Evolutionary conservation across 139 green algal species (phyloP).

Genomic region (Penium margaritaceum): DNA sequence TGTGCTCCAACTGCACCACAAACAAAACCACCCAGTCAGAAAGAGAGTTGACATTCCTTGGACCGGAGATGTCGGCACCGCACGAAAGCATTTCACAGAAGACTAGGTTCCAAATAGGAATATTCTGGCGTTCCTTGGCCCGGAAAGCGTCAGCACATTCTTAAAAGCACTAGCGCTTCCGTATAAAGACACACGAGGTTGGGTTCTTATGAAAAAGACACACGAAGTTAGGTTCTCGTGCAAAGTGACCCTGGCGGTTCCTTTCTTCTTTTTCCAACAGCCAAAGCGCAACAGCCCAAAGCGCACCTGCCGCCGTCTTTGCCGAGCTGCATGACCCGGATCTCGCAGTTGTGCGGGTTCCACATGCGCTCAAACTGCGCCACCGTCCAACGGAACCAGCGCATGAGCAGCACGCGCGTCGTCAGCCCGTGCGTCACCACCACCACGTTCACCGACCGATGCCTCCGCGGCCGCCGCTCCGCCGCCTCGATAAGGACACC

Average conservation of each 20-base stretch:
- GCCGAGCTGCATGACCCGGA: slow-evolving; percentile 25
- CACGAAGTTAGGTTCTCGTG: neutral
- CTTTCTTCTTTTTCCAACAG: no score
- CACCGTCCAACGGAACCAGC: slow-evolving; percentile 51
- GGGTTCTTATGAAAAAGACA: neutral
- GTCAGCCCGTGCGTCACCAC: slow-evolving; percentile 50
- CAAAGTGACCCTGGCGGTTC: neutral
- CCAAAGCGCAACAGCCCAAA: neutral
- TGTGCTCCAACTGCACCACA: no score
- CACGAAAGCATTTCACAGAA: no score
- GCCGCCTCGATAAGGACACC: neutral
- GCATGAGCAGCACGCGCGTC: slow-evolving; percentile 52
- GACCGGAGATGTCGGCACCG: no score
- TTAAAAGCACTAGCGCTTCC: no score
- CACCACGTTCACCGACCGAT: slow-evolving; percentile 32
- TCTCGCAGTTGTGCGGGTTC: slow-evolving; percentile 22
- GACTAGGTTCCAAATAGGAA: no score
- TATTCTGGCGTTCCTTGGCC: no score
- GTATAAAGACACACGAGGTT: no score
- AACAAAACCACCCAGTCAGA: no score
- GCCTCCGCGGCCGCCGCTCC: neutral
- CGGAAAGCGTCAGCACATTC: no score
- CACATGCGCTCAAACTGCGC: slow-evolving; percentile 40
- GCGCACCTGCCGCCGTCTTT: neutral
- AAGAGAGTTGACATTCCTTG: no score